These are phyloP conservation scores for Skeletonema grethae DNA, from an alignment of 108 stramenopile species.

Conservation along the genomic window DNA sequence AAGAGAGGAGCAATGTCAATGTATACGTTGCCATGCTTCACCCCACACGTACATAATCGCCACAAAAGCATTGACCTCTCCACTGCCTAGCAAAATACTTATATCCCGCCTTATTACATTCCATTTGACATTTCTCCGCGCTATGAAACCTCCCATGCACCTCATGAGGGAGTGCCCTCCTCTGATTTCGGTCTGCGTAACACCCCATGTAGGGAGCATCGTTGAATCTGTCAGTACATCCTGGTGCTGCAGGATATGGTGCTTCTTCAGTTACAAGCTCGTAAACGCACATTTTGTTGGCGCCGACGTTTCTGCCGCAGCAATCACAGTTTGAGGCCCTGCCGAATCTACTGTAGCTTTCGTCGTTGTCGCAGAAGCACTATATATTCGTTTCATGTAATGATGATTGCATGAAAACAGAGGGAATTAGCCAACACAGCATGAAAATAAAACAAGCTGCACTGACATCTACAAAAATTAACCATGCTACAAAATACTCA, in stretches of 20 bases:
- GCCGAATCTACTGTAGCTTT: conserved; percentile 17
- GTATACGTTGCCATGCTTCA: neutral
- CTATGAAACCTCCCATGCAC: neutral
- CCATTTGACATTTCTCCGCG: conserved; percentile 10
- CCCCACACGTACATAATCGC: neutral
- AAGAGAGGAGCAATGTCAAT: neutral
- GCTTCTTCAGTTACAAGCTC: neutral
- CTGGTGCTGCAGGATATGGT: neutral
- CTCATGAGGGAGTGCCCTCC: conserved; percentile 4
- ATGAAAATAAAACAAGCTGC: neutral
- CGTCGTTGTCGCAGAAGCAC: conserved; percentile 14
- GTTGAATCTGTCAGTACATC: neutral
- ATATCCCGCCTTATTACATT: conserved; percentile 16
- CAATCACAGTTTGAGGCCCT: conserved; percentile 18
- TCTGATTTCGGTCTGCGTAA: neutral
- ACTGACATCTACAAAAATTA: too few relatives aligned
- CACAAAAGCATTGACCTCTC: conserved; percentile 35
- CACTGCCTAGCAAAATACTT: conserved; percentile 18
- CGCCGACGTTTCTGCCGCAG: conserved; percentile 26
- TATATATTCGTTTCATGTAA: neutral
- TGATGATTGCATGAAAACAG: too few relatives aligned
- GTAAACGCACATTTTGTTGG: conserved; percentile 21
- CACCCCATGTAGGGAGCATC: conserved; percentile 10
- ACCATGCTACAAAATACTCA: neutral
- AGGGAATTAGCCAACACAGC: too few relatives aligned